phyloP scores from a whole-genome alignment of 176 grass and related monocot genomes.

The Carex scoparia region DNA sequence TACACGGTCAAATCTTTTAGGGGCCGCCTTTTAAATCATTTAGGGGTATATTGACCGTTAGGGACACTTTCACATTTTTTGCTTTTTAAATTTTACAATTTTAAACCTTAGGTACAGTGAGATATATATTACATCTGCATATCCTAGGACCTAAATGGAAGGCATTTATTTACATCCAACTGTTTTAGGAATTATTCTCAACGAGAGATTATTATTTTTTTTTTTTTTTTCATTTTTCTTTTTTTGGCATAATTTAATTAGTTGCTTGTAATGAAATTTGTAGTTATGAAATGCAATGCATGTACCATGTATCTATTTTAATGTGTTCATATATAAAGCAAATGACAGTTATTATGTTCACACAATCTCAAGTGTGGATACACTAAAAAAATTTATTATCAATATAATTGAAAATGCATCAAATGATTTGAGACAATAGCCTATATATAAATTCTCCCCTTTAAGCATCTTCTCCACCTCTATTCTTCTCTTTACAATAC shows the following conservation, averaged over 20 bases:
- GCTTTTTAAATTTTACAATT: neutral
- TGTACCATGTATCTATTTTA: neutral
- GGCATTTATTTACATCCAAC: neutral
- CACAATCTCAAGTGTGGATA: neutral
- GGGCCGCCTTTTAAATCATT: too few relatives aligned
- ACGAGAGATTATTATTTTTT: neutral
- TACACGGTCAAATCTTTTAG: too few relatives aligned
- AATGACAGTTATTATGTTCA: neutral
- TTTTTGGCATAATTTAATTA: neutral
- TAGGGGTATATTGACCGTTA: neutral
- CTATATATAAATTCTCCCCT: conserved; percentile 3
- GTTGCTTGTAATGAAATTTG: neutral
- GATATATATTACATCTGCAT: neutral
- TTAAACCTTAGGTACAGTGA: neutral
- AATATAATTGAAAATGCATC: neutral
- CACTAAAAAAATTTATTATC: neutral
- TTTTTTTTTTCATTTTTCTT: neutral
- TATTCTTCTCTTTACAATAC: neutral
- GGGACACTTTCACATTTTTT: neutral
- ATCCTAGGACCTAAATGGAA: neutral
- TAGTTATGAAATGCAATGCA: neutral
- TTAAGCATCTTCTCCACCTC: neutral
- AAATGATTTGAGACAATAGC: neutral
- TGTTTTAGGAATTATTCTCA: neutral
- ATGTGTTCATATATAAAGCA: neutral